Conservation (phyloP, 345 rosid genomes). For the Schrenkiella parvula region DNA sequence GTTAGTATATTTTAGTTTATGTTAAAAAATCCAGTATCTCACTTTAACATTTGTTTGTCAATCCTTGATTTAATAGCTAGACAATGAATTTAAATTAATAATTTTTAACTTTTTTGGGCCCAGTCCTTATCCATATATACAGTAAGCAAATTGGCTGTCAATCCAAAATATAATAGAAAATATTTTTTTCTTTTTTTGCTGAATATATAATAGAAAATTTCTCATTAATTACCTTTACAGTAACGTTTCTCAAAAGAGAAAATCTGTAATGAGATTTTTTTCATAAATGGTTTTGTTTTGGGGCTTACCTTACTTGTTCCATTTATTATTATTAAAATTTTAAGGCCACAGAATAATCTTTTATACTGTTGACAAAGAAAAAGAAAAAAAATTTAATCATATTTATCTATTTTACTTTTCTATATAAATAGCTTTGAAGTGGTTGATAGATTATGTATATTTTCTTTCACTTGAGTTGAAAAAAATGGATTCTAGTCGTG, state of each 20-base stretch:
- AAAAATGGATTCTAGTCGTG: conserved; percentile 11
- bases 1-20: neutral
- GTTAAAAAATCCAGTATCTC: neutral
- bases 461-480: neutral
- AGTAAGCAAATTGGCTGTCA: neutral
- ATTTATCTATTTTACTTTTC: neutral
- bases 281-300: conserved; percentile 25
- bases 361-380: neutral
- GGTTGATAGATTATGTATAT: neutral
- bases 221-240: neutral
- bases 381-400: neutral
- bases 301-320: neutral
- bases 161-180: neutral
- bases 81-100: neutral
- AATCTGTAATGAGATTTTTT: conserved; percentile 18
- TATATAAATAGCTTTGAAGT: neutral
- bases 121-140: neutral
- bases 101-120: neutral
- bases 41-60: neutral
- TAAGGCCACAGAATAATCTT: neutral
- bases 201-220: neutral
- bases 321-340: neutral
- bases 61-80: neutral
- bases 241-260: conserved; percentile 13
- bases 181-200: neutral